phyloP scores from a whole-genome alignment of 176 grass and related monocot species.

The Pontederia crassipes region DNA sequence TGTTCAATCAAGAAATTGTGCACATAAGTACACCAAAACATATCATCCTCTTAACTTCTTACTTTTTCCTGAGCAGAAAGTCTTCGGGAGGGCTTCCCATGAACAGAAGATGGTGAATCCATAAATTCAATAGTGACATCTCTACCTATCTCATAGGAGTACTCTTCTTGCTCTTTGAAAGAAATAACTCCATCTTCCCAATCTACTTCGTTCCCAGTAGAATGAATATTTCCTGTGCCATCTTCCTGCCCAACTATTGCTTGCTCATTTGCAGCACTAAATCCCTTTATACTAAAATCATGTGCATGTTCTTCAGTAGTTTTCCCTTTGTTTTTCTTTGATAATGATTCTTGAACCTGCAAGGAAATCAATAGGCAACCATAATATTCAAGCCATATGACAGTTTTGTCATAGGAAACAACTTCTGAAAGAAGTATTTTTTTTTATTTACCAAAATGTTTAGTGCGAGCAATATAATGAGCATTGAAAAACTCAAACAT shows the following conservation, averaged over 20 bases:
- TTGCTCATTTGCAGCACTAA: neutral
- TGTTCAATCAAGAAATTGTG: neutral
- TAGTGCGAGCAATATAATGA: too few relatives aligned
- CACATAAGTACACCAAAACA: neutral
- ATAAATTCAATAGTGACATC: slow-evolving; percentile 75
- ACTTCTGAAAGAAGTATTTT: too few relatives aligned
- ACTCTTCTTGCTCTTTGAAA: slow-evolving; percentile 21
- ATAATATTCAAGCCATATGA: neutral
- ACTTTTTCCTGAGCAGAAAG: slow-evolving; percentile 74
- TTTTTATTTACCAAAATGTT: too few relatives aligned
- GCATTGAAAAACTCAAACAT: too few relatives aligned
- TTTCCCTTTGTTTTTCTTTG: slow-evolving; percentile 24
- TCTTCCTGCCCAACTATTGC: slow-evolving; percentile 19
- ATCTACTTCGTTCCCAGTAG: slow-evolving; percentile 49
- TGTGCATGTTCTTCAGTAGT: slow-evolving; percentile 12
- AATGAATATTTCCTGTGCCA: neutral
- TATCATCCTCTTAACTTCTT: neutral
- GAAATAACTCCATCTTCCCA: slow-evolving; percentile 85
- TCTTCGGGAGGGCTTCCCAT: slow-evolving; percentile 54
- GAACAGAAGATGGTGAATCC: slow-evolving; percentile 40
- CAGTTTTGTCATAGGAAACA: neutral
- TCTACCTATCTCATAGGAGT: slow-evolving; percentile 48
- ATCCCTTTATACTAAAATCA: slow-evolving; percentile 19
- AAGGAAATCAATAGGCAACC: slow-evolving; percentile 5
- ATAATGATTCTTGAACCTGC: slow-evolving; percentile 14